Evolutionary conservation across 1,139 yeast species (phyloP), one percentile per base, ranked within the genome.

Genomic region (Insectozyma bohioensis): DNA sequence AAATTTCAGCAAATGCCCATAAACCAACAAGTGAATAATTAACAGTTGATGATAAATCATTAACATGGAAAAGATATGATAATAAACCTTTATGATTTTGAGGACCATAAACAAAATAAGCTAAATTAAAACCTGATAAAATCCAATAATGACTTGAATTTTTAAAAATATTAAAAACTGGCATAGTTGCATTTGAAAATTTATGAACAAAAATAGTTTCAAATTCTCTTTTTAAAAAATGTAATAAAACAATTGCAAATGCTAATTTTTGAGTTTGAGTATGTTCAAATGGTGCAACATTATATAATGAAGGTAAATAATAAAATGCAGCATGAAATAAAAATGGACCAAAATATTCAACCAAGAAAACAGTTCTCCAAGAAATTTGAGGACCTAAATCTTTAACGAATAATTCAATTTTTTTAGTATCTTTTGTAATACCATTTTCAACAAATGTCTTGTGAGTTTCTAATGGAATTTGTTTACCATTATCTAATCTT

Each of bases 321-420:
- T 78, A 90, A 41, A 85, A 65, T 20, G 86, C 40, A 2, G 88
- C 77, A 58, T 90, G 97, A 49, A 90, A 72, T 30, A 88, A 36
- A 40, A 92, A 65, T 3, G 98, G 98, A 4, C 97, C 97, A 13
- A 85, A 52, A 57, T 92, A 92, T 62, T 92, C 98, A 45, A 86
- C 67, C 35, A 86, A 50, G 54, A 80, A 92, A 18, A 92, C 97
- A 5, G 90, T 75, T 60, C 85, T 75, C 97, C 97, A 92, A 3
- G 83, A 80, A 41, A 92, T 77, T 62, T 92, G 98, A 1, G 95
- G 94, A 13, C 97, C 98, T 43, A 92, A 71, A 51, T 90, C 97
- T 56, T 90, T 88, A 37, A 82, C 85, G 42, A 61, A 75, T 14
- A 73, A 61, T 8, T 57, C 53, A 27, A 70, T 63, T 31, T 56